phyloP scores from a whole-genome alignment of 805 yeast genomes.

The Candida argentea region DNA sequence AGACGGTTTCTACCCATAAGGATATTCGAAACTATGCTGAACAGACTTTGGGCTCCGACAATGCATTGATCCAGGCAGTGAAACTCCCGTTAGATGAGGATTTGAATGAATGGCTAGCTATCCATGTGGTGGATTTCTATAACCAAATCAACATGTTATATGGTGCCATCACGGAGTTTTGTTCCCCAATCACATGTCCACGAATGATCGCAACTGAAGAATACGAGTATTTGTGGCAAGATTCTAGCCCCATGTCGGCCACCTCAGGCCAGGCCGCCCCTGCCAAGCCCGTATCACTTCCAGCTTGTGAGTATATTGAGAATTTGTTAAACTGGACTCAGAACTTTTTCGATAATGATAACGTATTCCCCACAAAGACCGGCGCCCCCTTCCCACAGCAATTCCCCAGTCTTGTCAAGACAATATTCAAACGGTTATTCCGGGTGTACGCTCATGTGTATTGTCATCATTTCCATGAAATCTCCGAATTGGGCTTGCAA shows the following conservation, averaged over 20 bases:
- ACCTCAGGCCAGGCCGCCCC: constrained; percentile 26
- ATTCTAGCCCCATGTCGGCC: constrained; percentile 33
- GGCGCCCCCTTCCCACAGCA: constrained; percentile 90
- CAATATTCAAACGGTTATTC: constrained; percentile 83
- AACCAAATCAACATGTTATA: constrained; percentile 94
- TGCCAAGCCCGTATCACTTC: constrained; percentile 71
- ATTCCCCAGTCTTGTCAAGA: constrained; percentile 68
- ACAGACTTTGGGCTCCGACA: constrained; percentile 88
- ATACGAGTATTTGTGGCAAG: constrained; percentile 96
- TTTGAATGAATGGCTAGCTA: constrained; percentile 90
- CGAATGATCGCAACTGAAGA: constrained; percentile 97
- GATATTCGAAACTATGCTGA: constrained; percentile 86
- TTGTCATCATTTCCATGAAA: constrained; percentile 95
- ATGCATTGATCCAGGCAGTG: constrained; percentile 86
- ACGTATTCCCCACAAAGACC: constrained; percentile 78
- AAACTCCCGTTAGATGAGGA: constrained; percentile 90
- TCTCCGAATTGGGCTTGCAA: constrained; percentile 84
- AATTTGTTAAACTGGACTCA: constrained; percentile 93
- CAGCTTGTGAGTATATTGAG: constrained; percentile 94
- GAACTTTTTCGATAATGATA: constrained; percentile 81
- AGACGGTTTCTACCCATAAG: constrained; percentile 43
- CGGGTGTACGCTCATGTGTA: constrained; percentile 95
- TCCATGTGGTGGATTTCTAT: constrained; percentile 94
- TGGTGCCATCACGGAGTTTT: constrained; percentile 91
- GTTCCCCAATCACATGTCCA: constrained; percentile 93